Percentiles rank a stretch among this genome's conserved stretches.
Evolutionary conservation across 2,329 filamentous ascomycete species (phyloP).

Genomic region (Aspergillus ibericus): DNA sequence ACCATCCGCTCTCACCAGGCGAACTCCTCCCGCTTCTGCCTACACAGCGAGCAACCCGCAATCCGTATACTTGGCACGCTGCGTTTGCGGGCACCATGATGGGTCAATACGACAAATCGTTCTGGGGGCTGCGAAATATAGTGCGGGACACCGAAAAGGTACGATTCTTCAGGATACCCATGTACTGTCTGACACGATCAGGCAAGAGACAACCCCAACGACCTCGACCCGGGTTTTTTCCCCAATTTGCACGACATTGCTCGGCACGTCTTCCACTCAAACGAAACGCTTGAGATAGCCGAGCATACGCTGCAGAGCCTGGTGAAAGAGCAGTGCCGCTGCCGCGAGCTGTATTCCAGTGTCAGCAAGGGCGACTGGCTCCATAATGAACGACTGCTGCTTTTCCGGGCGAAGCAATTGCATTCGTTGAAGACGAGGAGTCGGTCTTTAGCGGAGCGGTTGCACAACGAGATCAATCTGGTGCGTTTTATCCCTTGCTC

Average conservation of each 20-base stretch:
- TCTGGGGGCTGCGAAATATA: conserved; percentile 33
- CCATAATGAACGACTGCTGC: conserved; percentile 15
- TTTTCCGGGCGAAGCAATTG: conserved; percentile 26
- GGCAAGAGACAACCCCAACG: conserved; percentile 9
- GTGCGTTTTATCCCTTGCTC: conserved; percentile 12
- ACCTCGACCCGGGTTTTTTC: conserved; percentile 23
- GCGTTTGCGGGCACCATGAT: conserved; percentile 22
- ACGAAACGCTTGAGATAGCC: conserved; percentile 34
- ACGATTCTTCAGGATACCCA: not conserved
- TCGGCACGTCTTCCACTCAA: conserved; percentile 33
- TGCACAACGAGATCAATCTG: conserved; percentile 38
- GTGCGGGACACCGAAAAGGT: conserved; percentile 35
- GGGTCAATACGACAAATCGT: conserved; percentile 25
- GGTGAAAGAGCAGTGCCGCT: conserved; percentile 20
- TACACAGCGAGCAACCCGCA: not conserved
- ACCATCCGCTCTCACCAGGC: not conserved
- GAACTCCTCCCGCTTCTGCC: not conserved
- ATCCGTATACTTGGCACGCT: conserved; percentile 27
- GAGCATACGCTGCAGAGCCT: conserved; percentile 28
- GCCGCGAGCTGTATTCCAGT: conserved; percentile 9
- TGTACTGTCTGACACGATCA: not conserved
- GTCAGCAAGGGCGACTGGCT: conserved; percentile 1
- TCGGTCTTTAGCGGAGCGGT: conserved; percentile 28
- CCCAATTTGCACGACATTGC: conserved; percentile 32
- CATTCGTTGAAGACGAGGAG: conserved; percentile 28